Evolutionary conservation across 2,329 filamentous ascomycete genomes (phyloP), one percentile per base, ranked within the genome.

Genomic region (Cercospora sojina): DNA sequence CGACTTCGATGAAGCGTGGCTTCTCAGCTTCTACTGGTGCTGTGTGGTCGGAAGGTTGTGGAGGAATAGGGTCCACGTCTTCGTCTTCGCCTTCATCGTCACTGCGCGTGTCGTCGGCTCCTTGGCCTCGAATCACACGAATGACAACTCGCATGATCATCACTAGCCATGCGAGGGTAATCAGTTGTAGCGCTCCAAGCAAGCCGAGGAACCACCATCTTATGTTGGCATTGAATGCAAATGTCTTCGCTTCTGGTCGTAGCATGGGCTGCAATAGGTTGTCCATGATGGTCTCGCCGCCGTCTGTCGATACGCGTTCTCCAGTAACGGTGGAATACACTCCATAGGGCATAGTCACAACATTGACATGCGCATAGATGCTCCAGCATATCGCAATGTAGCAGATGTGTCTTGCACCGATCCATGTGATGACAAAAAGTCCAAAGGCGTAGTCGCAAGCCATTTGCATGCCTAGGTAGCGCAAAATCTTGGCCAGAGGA

Each of bases 141-240:
- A 90, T 84, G 23, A 93, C 93, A 2, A 99, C 91, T 65, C 88
- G 87, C 43, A 93, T 80, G 71, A 98, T 97, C 88, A 97, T 91
- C 69, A 83, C 85, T 75, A 98, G 96, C 95, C 95, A 98, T 68
- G 91, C 84, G 38, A 96, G 82, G 32, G 91, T 93, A 62, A 99
- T 85, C 23, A 84, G 82, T 79, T 98, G 93, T 23, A 99, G 84
- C 41, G 89, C 85, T 12, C 96, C 82, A 2, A 99, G 87, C 43
- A 92, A 85, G 9, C 85, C 83, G 16, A 98, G 82, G 81, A 98
- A 98, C 12, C 84, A 83, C 85, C 87, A 91, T 74, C 90, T 89
- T 74, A 97, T 87, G 10, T 83, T 85, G 23, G 87, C 79, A 73
- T 91, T 91, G 84, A 89, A 96, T 83, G 93, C 97, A 56, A 98